Evolutionary conservation across 768 basidiomycete species (phyloP), one percentile per base, ranked within the genome.

Genomic region (Mycena haematopus): DNA sequence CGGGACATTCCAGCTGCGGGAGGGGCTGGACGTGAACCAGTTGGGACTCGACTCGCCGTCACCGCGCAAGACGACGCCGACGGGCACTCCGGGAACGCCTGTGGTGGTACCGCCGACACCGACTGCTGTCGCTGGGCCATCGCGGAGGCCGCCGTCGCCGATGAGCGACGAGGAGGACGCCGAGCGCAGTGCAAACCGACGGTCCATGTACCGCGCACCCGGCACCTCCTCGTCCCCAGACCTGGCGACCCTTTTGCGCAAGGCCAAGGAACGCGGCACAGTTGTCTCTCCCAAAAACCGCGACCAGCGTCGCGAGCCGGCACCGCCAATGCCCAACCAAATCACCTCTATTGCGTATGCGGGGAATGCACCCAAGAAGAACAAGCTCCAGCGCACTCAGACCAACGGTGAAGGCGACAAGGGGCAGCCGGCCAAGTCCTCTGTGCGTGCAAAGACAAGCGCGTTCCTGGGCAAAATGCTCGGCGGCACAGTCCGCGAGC

Each of bases 161-260:
- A 79, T 86, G 42, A 83, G 83, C 27, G 78, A 82, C 69, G 87
- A 89, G 62, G 82, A 81, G 74, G 89, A 91, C 74, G 80, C 84
- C 36, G 88, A 90, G 72, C 69, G 75, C 11, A 89, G 85, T 70
- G 87, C 89, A 69, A 91, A 91, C 73, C 84, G 93, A 47, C 85
- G 93, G 52, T 92, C 91, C 65, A 86, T 97, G 79, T 95, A 95
- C 73, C 83, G 95, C 60, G 90, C 92, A 21, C 83, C 91, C 13
- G 95, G 94, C 45, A 96, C 93, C 9, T 91, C 94, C 35, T 93
- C 91, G 69, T 94, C 91, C 71, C 96, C 95, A 27, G 95, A 98
- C 76, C 81, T 97, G 22, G 93, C 93, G 5, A 95, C 93, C 11
- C 81, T 97, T 56, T 74, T 95, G 56, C 83, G 89, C 64, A 95